These are phyloP conservation scores for Steccherinum ochraceum DNA, from an alignment of 768 basidiomycete genomes.

Conservation along the genomic window DNA sequence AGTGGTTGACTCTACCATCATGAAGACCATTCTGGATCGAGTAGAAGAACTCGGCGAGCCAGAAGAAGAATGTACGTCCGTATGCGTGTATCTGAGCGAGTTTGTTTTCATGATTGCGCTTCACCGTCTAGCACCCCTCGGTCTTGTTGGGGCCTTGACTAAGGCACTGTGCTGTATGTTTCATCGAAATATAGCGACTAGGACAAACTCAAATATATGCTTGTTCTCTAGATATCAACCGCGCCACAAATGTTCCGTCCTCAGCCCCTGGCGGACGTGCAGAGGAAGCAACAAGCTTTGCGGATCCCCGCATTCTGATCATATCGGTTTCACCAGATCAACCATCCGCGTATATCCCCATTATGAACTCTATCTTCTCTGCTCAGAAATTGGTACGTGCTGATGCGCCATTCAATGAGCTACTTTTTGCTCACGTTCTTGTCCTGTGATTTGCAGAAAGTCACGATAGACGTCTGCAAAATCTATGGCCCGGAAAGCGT, in stretches of 20 bases:
- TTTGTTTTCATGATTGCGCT: slow-evolving; percentile 11
- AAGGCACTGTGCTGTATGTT: slow-evolving; percentile 86
- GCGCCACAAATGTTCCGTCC: slow-evolving; percentile 34
- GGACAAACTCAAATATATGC: too few species aligned
- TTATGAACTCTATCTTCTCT: slow-evolving; percentile 99
- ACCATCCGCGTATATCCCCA: slow-evolving; percentile 88
- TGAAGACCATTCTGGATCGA: slow-evolving; percentile 54
- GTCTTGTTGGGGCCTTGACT: slow-evolving; percentile 82
- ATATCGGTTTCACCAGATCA: slow-evolving; percentile 90
- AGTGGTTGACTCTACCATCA: slow-evolving; percentile 62
- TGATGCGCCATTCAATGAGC: slow-evolving; percentile 2
- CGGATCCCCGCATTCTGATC: slow-evolving; percentile 60
- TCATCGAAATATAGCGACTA: too few species aligned
- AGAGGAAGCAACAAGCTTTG: slow-evolving; percentile 26
- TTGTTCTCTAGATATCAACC: slow-evolving; percentile 55
- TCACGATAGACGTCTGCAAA: slow-evolving; percentile 95
- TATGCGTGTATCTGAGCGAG: background rate
- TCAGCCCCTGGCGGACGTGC: slow-evolving; percentile 16
- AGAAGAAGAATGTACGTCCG: slow-evolving; percentile 44
- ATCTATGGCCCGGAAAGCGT: slow-evolving; percentile 85
- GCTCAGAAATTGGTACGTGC: slow-evolving; percentile 87
- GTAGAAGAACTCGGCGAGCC: slow-evolving; percentile 44
- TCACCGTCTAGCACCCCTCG: slow-evolving; percentile 43
- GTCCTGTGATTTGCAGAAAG: slow-evolving; percentile 72
- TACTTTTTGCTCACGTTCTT: background rate